Percentiles rank a stretch among this genome's conserved stretches.
Conservation (phyloP, 192 early-diverging fungal genomes). For the Radiomyces spectabilis region DNA sequence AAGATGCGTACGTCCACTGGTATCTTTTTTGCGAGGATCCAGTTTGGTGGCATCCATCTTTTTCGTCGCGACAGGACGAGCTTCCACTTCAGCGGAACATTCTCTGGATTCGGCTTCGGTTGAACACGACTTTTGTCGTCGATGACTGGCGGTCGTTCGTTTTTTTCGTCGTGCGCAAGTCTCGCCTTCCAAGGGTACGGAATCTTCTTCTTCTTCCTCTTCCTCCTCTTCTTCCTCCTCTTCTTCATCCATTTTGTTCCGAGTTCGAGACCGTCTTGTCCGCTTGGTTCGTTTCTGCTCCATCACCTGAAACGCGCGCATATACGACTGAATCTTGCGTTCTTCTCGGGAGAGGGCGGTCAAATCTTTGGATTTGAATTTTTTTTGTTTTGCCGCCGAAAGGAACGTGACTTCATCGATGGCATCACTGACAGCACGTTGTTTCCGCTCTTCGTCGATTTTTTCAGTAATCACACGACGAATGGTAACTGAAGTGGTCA, state of each 20-base stretch:
- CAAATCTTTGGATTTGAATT: background rate
- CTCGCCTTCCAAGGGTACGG: background rate
- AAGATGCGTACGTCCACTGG: slow-evolving; percentile 56
- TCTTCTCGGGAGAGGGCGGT: slow-evolving; percentile 39
- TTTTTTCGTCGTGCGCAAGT: background rate
- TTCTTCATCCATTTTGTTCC: no score
- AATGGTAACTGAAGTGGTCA: slow-evolving; percentile 13
- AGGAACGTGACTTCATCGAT: slow-evolving; percentile 20
- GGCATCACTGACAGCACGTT: slow-evolving; percentile 13
- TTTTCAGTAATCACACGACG: slow-evolving; percentile 8
- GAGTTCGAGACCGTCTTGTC: no score
- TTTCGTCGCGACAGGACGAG: slow-evolving; percentile 6
- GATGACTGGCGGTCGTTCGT: background rate
- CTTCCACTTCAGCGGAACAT: slow-evolving; percentile 14
- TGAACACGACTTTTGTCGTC: background rate
- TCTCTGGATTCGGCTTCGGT: slow-evolving; percentile 5
- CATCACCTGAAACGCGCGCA: slow-evolving; percentile 53
- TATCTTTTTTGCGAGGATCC: slow-evolving; percentile 46
- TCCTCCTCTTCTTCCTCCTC: slow-evolving; percentile 26
- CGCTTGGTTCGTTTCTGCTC: slow-evolving; percentile 43
- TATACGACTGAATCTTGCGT: slow-evolving; percentile 56
- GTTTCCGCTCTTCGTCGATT: slow-evolving; percentile 20
- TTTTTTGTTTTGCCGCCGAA: slow-evolving; percentile 5
- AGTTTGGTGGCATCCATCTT: slow-evolving; percentile 19
- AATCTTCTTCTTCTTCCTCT: slow-evolving; percentile 4